Conservation (phyloP, 495 filamentous ascomycete species). For the Sordaria brevicollis region DNA sequence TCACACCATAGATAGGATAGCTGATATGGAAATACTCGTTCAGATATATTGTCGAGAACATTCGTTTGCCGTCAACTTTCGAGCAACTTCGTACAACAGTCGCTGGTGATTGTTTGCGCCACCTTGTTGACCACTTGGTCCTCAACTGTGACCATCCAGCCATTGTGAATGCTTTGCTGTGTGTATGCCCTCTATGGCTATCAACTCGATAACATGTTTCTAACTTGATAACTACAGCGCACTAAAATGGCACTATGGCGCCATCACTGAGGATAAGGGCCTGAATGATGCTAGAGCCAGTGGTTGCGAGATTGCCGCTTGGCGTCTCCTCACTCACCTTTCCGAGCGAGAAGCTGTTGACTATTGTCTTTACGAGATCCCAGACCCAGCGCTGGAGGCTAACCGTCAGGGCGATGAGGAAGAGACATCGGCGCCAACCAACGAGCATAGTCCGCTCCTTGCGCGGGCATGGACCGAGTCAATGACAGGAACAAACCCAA, state of each 20-base stretch:
- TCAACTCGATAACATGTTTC: neutral
- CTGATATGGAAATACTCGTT: neutral
- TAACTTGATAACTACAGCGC: conserved; percentile 38
- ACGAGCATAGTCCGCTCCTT: conserved; percentile 32
- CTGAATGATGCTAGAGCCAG: conserved; percentile 66
- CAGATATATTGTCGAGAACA: conserved; percentile 55
- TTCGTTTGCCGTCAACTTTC: conserved; percentile 61
- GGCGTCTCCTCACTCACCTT: conserved; percentile 72
- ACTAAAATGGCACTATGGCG: conserved; percentile 68
- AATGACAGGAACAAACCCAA: neutral
- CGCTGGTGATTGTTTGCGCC: conserved; percentile 51
- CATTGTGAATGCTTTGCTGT: conserved; percentile 74
- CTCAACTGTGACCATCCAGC: conserved; percentile 58
- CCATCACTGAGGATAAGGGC: conserved; percentile 54
- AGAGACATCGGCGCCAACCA: conserved; percentile 13
- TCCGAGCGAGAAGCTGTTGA: conserved; percentile 75
- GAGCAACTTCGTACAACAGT: conserved; percentile 65
- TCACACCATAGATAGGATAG: neutral
- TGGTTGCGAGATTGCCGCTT: conserved; percentile 87
- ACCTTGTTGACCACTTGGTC: conserved; percentile 55
- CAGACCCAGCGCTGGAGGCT: conserved; percentile 22
- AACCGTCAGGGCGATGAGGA: conserved; percentile 15
- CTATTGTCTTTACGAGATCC: conserved; percentile 73
- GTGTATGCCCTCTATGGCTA: conserved; percentile 16
- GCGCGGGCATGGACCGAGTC: conserved; percentile 12